Base-by-base conservation (phyloP, 768 basidiomycete genomes). In the Myochromella boudieri region DNA sequence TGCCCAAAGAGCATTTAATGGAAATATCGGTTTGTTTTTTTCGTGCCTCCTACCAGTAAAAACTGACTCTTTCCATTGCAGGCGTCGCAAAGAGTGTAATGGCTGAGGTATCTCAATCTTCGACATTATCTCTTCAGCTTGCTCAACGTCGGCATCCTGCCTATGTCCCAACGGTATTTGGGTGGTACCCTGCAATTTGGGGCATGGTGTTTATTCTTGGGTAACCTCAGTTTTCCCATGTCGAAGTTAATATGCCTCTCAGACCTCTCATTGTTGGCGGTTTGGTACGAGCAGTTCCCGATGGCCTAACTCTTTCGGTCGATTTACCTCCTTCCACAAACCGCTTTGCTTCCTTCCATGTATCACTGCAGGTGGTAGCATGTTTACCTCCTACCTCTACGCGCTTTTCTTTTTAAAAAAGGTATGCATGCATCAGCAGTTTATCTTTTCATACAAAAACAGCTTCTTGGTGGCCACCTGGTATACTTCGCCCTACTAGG, bases 1-100 rank as follows among this genome's bases (percentile, higher is more conserved):
- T n/a, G 22, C 62, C 1, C 66, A 68, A 31, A 67, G 68, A 27
- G 58, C 61, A 4, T 66, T 69, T 37, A 73, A 73, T 42, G 73
- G 72, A 3, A 53, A 53, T 52, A 62, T 69, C 34, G 71, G 72
- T 56, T 9, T 37, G 53, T 17, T n/a, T n/a, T 34, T 12, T 4
- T 34, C 18, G 14, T 5, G 6, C 33, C 14, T 6, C 18, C 18
- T 6, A 8, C 9, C 9, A 31, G 8, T 31, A 31, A 31, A 31
- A 31, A n/a, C 8, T n/a, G n/a, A 31, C 29, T 31, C 18, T 20
- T 32, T n/a, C 24, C 36, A 4, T 41, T 36, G 21, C 27, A 53
- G 52, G 52, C 14, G 48, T 53, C 37, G 44, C 48, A 18, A 53
- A 49, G 32, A 53, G 52, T 32, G 49, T 53, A 48, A 53, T 49